Evolutionary conservation across 139 green algal genomes (phyloP), one percentile per base, ranked within the genome.

Genomic region (Monoraphidium neglectum): DNA sequence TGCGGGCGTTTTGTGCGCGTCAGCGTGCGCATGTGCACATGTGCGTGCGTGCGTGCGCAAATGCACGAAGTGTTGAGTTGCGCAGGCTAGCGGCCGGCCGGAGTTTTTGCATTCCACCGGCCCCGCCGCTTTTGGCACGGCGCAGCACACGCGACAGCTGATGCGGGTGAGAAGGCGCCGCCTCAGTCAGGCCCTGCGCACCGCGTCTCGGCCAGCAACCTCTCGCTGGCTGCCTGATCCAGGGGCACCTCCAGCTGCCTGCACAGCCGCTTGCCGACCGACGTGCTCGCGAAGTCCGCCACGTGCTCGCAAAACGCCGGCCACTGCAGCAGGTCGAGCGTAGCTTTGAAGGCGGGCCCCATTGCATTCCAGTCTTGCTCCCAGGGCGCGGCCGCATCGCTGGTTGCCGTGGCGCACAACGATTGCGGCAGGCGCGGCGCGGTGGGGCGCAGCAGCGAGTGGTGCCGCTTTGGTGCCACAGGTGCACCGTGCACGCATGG

Each of bases 311-410:
- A 96, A 38, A 96, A 67, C 16, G 77, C 59, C 5, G 64, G 60
- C 91, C 91, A 96, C 40, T 94, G 87, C 59, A 96, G 72, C 70
- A 93, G 86, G 0, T 37, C 10, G n/a, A 92, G 72, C 2, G 90
- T 92, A 24, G 84, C 84, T 13, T 57, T 51, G 40, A 84, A 89
- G 0, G 90, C 90, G 3, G 90, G 85, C 0, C 84, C 84, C 5
- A 82, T 57, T 6, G 36, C 40, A 0, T 81, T 70, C 12, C 43
- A 51, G 43, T 51, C 43, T 12, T 51, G 8, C 43, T 51, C 43
- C 43, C 43, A 51, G 8, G 43, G 43, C 43, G 43, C 43, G 43
- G 43, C 43, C 8, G 43, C 43, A 12, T 51, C 43, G 43, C n/a
- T n/a, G n/a, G n/a, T n/a, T n/a, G n/a, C n/a, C n/a, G n/a, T n/a